Conservation (phyloP, 768 basidiomycete genomes). For the Leccinum rimulosum region DNA sequence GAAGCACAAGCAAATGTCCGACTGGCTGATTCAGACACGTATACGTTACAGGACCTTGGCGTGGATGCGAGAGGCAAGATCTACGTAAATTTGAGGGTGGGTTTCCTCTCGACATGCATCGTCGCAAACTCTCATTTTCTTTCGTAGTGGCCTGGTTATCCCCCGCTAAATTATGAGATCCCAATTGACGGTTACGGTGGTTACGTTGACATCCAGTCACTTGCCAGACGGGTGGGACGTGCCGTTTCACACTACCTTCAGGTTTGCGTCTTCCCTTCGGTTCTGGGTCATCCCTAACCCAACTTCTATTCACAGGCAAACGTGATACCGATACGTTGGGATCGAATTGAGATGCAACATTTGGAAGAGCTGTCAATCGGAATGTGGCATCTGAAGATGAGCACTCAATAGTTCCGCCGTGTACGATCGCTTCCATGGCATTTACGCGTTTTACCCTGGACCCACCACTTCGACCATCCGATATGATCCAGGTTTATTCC, state of each 20-base stretch:
- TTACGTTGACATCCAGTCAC: constrained; percentile 61
- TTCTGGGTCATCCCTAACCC: constrained; percentile 9
- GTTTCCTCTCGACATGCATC: constrained; percentile 20
- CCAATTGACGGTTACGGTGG: constrained; percentile 68
- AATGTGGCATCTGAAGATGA: constrained; percentile 69
- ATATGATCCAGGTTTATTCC: constrained; percentile 8
- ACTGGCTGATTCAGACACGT: constrained; percentile 61
- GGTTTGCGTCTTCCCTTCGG: constrained; percentile 36
- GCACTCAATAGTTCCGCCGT: constrained; percentile 21
- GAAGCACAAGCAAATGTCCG: constrained; percentile 66
- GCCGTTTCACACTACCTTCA: constrained; percentile 76
- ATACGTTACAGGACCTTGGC: constrained; percentile 61
- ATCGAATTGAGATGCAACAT: constrained; percentile 66
- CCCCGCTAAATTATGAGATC: constrained; percentile 70
- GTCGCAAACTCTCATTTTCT: constrained; percentile 1
- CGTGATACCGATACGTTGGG: constrained; percentile 65
- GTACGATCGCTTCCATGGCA: constrained; percentile 10
- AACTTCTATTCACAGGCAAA: constrained; percentile 47
- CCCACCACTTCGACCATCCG: constrained; percentile 7
- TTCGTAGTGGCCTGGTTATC: constrained; percentile 65
- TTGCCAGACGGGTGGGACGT: constrained; percentile 65
- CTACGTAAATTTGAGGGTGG: constrained; percentile 58
- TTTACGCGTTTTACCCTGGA: constrained; percentile 6
- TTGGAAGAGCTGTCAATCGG: constrained; percentile 68
- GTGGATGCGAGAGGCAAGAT: constrained; percentile 61